A percentile compares a stretch with the other conserved stretches of the same genome.
phyloP scores from a whole-genome alignment of 106 monocot species.

The Posidonia australis region DNA sequence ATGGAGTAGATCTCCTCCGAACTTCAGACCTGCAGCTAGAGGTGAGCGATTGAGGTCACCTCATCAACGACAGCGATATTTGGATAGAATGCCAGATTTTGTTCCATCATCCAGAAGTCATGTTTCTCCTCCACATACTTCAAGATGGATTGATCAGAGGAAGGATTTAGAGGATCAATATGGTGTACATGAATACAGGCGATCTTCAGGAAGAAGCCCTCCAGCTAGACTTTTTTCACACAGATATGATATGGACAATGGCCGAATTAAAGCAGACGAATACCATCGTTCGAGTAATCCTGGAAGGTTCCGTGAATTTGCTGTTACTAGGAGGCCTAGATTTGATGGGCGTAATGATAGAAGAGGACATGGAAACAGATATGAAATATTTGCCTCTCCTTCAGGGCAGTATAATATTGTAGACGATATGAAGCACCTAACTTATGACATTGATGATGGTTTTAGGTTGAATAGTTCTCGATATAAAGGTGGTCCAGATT shows the following conservation, averaged over 20 bases:
- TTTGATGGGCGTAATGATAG: constrained; percentile 17
- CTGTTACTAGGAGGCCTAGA: constrained; percentile 20
- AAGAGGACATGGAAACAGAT: constrained; percentile 24
- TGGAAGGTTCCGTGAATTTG: constrained; percentile 27
- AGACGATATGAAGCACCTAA: constrained; percentile 18
- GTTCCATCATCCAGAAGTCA: constrained; percentile 20
- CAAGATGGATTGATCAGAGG: constrained; percentile 50
- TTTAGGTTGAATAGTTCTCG: constrained; percentile 18
- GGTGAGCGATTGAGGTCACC: constrained; percentile 24
- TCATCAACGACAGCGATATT: constrained; percentile 17
- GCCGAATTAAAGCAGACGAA: constrained; percentile 33
- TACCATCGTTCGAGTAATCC: constrained; percentile 22
- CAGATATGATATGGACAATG: constrained; percentile 27
- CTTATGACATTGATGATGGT: constrained; percentile 24
- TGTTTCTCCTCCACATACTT: constrained; percentile 29
- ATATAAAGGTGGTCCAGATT: constrained; percentile 18
- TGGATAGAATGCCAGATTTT: constrained; percentile 18
- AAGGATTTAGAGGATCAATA: constrained; percentile 17
- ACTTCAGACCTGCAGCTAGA: constrained; percentile 21
- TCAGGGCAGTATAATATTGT: constrained; percentile 21
- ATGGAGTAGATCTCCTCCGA: constrained; percentile 33
- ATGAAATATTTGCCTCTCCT: constrained; percentile 22
- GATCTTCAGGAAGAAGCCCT: constrained; percentile 32
- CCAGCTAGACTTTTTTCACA: constrained; percentile 25
- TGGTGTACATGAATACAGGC: constrained; percentile 23